Evolutionary conservation across 148 eudicot genomes (phyloP).

Genomic region (Euryodendron excelsum): DNA sequence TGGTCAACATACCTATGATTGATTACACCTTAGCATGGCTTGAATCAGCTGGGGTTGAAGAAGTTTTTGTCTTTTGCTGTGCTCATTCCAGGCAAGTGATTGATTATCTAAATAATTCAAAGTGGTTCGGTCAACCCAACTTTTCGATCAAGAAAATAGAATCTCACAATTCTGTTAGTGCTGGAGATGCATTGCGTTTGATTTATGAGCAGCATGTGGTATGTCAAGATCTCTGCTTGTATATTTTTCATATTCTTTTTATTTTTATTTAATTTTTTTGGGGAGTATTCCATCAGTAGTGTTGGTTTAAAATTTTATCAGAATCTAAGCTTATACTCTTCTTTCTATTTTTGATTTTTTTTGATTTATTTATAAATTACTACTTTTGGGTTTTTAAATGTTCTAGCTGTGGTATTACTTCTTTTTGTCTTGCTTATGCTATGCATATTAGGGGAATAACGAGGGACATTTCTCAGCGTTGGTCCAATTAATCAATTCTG

Average conservation of each 20-base stretch:
- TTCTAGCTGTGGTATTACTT: neutral
- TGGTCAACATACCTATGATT: conserved; percentile 88
- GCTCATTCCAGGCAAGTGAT: conserved; percentile 93
- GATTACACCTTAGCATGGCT: conserved; percentile 96
- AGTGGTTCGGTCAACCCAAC: conserved; percentile 80
- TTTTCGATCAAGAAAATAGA: conserved; percentile 81
- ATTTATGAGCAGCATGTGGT: conserved; percentile 89
- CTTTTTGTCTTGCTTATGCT: too few relatives aligned
- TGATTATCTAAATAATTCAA: conserved; percentile 66
- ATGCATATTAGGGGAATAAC: too few relatives aligned
- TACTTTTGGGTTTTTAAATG: neutral
- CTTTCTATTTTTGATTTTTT: neutral
- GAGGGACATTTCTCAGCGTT: too few relatives aligned
- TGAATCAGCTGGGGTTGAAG: conserved; percentile 90
- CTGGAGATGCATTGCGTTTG: conserved; percentile 92
- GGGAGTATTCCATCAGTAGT: neutral
- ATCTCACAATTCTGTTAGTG: conserved; percentile 75
- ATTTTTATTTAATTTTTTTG: neutral
- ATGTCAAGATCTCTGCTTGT: conserved; percentile 23
- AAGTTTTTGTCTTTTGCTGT: conserved; percentile 91
- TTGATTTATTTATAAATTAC: too few relatives aligned
- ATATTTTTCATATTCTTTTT: neutral
- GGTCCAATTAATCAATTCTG: too few relatives aligned
- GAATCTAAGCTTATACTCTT: neutral
- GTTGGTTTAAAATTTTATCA: neutral